A percentile compares a stretch with the other conserved stretches of the same genome.
Conservation (phyloP, 768 basidiomycete species). For the Lyophyllum decastes region DNA sequence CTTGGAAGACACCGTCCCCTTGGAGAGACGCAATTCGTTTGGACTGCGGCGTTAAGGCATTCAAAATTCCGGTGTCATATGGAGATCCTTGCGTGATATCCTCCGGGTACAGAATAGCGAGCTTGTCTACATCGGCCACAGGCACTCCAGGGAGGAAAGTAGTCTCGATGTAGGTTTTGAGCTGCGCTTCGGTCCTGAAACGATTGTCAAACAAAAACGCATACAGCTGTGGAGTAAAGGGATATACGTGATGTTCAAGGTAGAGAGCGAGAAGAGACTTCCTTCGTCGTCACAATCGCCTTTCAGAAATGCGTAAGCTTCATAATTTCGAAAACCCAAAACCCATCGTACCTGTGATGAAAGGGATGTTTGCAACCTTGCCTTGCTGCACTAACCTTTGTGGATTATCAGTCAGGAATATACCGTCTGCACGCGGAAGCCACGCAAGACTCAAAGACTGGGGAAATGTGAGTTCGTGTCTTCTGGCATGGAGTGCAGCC, state of each 20-base stretch:
- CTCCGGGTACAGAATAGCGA: slow-evolving; percentile 38
- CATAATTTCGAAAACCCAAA: slow-evolving; percentile 7
- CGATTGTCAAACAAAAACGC: background rate
- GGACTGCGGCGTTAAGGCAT: slow-evolving; percentile 47
- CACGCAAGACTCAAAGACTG: slow-evolving; percentile 49
- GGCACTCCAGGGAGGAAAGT: slow-evolving; percentile 34
- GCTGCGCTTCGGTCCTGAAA: slow-evolving; percentile 22
- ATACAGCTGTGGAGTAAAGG: background rate
- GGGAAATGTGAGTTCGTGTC: slow-evolving; percentile 25
- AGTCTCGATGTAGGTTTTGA: slow-evolving; percentile 27
- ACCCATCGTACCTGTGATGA: slow-evolving; percentile 38
- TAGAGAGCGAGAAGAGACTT: slow-evolving; percentile 47
- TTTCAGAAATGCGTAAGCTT: slow-evolving; percentile 8
- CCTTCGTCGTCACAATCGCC: slow-evolving; percentile 64
- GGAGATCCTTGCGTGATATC: slow-evolving; percentile 51
- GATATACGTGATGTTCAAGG: slow-evolving; percentile 47
- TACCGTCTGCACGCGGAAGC: slow-evolving; percentile 50
- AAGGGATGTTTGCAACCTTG: slow-evolving; percentile 48
- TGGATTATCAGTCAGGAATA: slow-evolving; percentile 47
- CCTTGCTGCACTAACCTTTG: slow-evolving; percentile 42
- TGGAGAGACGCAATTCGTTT: slow-evolving; percentile 52
- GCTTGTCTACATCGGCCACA: slow-evolving; percentile 23
- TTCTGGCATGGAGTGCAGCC: background rate
- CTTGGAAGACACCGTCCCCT: slow-evolving; percentile 54
- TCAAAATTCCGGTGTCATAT: slow-evolving; percentile 46